Conservation (phyloP, 1,139 yeast genomes). For the Pneumocystis oryctolagi region DNA sequence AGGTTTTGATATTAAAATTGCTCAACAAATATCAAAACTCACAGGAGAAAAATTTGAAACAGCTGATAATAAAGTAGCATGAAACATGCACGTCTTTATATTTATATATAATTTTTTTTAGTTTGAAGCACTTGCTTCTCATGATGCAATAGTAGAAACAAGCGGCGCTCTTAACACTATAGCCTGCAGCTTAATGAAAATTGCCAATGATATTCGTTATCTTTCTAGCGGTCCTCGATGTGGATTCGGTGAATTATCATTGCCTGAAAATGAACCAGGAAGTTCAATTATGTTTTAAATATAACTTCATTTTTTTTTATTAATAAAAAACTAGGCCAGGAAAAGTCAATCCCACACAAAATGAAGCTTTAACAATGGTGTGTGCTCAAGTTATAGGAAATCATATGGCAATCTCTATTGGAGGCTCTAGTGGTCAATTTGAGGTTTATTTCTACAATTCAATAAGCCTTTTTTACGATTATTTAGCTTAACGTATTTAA, state of each 20-base stretch:
- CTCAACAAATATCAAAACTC: slow-evolving; percentile 59
- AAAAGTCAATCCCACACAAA: slow-evolving; percentile 97
- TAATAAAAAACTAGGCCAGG: slow-evolving; percentile 89
- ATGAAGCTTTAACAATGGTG: slow-evolving; percentile 97
- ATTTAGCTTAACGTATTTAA: slow-evolving; percentile 66
- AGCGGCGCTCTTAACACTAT: slow-evolving; percentile 94
- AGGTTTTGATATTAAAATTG: slow-evolving; percentile 77
- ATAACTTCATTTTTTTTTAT: background rate
- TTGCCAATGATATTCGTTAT: slow-evolving; percentile 94
- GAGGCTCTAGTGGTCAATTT: slow-evolving; percentile 97
- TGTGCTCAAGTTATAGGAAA: slow-evolving; percentile 96
- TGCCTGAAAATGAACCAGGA: slow-evolving; percentile 98
- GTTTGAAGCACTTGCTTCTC: slow-evolving; percentile 97
- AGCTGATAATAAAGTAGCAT: slow-evolving; percentile 68
- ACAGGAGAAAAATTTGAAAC: slow-evolving; percentile 82
- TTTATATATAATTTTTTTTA: background rate
- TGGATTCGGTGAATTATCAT: slow-evolving; percentile 88
- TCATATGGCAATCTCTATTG: slow-evolving; percentile 84
- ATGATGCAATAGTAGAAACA: slow-evolving; percentile 93
- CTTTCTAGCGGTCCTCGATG: slow-evolving; percentile 98
- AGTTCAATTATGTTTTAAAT: slow-evolving; percentile 27
- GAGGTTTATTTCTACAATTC: slow-evolving; percentile 31
- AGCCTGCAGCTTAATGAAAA: slow-evolving; percentile 84
- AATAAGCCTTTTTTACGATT: background rate
- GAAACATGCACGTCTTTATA: background rate